Base-by-base conservation (phyloP, 1,284 basidiomycete species). In the Ceraceosorus guamensis region DNA sequence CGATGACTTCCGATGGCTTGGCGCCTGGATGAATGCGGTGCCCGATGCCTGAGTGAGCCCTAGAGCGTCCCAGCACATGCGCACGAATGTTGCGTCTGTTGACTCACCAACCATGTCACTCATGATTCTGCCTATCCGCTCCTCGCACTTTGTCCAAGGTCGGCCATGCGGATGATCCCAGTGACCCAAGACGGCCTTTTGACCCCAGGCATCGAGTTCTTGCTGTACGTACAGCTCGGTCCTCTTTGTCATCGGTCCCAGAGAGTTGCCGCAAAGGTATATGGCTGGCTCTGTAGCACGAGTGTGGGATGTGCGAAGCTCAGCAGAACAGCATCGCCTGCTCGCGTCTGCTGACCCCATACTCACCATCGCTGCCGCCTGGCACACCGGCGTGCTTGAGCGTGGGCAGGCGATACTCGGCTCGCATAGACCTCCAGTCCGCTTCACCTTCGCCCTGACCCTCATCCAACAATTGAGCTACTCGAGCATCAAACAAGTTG, bases 211-310 rank as follows among this genome's bases (percentile, higher is more conserved):
- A 51, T 84, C 78, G 48, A 98, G 78, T 77, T 98, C 95, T 77
- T 93, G 84, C 66, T 87, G 78, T 34, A 98, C 79, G 53, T 90
- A 81, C 66, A 82, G 72, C 59, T 83, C 81, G 24, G 89, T 86
- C 43, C 83, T 81, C 74, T 85, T 89, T 46, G 87, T 83, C 67
- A 91, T 80, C 48, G 87, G 82, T 1, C 93, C 93, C 3, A 98
- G 83, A 46, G 91, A 96, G 79, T 99, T 98, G 47, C 93, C 95
- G 77, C 90, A 95, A 51, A 99, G 84, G 78, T 98, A 99, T 44
- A 86, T 84, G 4, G 52, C 44, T 8, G 37, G 37, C 37, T 41
- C 37, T n/a, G 37, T n/a, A n/a, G n/a, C n/a, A n/a, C n/a, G n/a
- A n/a, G n/a, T n/a, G n/a, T n/a, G n/a, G n/a, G n/a, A n/a, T n/a